Evolutionary conservation across 305 asterid species (phyloP).

Genomic region (Solanum aculeatissimum): DNA sequence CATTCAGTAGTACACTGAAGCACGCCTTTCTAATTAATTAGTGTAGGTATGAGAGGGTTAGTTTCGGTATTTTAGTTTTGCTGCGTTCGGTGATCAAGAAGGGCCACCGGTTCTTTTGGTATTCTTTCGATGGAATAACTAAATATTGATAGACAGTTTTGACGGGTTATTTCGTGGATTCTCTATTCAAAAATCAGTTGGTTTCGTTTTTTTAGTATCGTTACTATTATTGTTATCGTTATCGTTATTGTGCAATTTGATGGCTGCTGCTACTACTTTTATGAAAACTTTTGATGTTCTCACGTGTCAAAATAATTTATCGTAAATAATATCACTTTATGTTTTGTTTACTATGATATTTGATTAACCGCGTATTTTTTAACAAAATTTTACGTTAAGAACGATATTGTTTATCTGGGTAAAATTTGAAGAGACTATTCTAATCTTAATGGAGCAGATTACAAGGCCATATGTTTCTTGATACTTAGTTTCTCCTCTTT

Average conservation of each 20-base stretch:
- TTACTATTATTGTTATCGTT: neutral
- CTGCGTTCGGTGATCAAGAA: conserved; percentile 16
- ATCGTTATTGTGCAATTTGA: neutral
- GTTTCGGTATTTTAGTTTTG: neutral
- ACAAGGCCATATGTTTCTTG: neutral
- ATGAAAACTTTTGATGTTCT: neutral
- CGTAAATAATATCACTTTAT: neutral
- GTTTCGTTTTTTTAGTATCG: neutral
- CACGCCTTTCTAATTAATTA: conserved; percentile 13
- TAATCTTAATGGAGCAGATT: neutral
- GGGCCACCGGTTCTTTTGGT: conserved; percentile 2
- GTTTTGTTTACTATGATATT: neutral
- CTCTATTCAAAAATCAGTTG: conserved; percentile 18
- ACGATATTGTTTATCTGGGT: neutral
- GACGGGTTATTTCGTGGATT: neutral
- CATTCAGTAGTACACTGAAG: neutral
- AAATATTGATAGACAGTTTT: neutral
- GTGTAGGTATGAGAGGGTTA: neutral
- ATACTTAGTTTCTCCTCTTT: neutral
- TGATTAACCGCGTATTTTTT: neutral
- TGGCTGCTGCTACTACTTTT: neutral
- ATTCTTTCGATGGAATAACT: neutral
- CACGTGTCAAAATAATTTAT: neutral
- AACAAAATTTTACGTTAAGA: neutral
- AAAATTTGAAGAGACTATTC: neutral